Base-by-base conservation (phyloP, 2,329 filamentous ascomycete genomes). In the Penicillium sp. region DNA sequence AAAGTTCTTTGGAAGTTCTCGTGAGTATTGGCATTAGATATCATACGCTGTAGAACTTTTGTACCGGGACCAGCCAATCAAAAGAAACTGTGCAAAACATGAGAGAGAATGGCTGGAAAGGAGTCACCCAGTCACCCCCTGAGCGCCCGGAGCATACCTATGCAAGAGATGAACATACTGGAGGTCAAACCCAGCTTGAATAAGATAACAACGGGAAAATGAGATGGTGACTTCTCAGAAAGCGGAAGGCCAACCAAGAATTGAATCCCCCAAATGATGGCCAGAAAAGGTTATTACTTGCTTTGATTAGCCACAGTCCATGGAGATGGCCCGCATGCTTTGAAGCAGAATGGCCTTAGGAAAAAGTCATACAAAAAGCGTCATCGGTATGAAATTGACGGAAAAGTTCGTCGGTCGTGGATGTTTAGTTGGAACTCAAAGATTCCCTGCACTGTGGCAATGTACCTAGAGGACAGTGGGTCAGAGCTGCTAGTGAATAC, bases 401-500 rank as follows among this genome's bases (percentile, higher is more conserved):
- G 78, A 58, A 80, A 80, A 10, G 74, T 78, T 67, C 79, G 80
- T 50, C 79, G 77, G 59, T 80, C 78, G 39, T 74, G 71, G 43
- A 78, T 66, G 58, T 81, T 79, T 57, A 81, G 60, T 42, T 76
- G 71, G 60, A 75, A 79, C 62, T 81, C 76, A 52, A 79, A 79
- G 26, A 81, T 80, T 19, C 79, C 79, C 58, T 78, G 72, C 47
- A 79, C 71, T 6, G 78, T 79, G n/a, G 74, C 79, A 58, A 79
- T 72, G 57, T 78, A 81, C 60, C 79, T 81, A 58, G 53, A 48
- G 55, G 27, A 22, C 21, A 2, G 13, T 31, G 7, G 24, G 50
- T 35, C 11, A 31, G 6, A 52, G 13, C 8, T 16, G 33, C 4
- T 11, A 13, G 1, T 26, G 8, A 29, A 7, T 7, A 19, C 29